Base-by-base conservation (phyloP, 177 flowering plant species). In the Vitis hybrid region DNA sequence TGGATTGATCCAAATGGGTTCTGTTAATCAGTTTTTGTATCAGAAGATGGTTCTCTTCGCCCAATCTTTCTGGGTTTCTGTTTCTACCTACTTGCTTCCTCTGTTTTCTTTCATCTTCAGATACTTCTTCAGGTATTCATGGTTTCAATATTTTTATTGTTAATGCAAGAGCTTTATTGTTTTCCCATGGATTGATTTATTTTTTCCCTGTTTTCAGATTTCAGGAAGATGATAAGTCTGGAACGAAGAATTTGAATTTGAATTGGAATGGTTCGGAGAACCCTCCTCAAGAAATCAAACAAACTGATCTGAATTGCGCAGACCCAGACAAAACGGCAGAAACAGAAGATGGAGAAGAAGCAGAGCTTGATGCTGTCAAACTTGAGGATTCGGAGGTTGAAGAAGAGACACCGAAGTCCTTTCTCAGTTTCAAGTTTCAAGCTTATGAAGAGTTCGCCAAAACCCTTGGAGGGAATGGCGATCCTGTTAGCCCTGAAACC, bases 371-470 rank as follows among this genome's bases (percentile, higher is more conserved):
- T 1, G 19, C 19, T 58, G 40, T 63, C 32, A 70, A 73, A 4
- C 66, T 30, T 18, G 62, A 51, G 57, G 77, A 67, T 30, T 67
- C 62, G 3, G 79, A 72, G 21, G 65, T 60, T 11, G 82, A 79
- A 19, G 80, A 81, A 71, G 82, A 79, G 19, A 62, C 79, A 7
- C 72, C 87, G 2, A 79, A 79, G 65, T 81, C 84, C 40, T 62
- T 71, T 48, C 86, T 91, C 67, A 84, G 75, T 67, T 91, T 91
- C 61, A 74, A 80, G 65, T 90, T 82, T 70, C 90, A 75, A 62
- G 75, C 79, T 8, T 82, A 48, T 46, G 87, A 89, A 67, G 90
- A 90, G 12, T 77, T 79, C 50, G 24, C 70, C 46, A 77, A 61
- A 66, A 71, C 55, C 40, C 54, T 57, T 52, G 30, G 49, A 52